Conservation (phyloP, 208 protist genomes). For the Acanthamoeba lugdunensis region DNA sequence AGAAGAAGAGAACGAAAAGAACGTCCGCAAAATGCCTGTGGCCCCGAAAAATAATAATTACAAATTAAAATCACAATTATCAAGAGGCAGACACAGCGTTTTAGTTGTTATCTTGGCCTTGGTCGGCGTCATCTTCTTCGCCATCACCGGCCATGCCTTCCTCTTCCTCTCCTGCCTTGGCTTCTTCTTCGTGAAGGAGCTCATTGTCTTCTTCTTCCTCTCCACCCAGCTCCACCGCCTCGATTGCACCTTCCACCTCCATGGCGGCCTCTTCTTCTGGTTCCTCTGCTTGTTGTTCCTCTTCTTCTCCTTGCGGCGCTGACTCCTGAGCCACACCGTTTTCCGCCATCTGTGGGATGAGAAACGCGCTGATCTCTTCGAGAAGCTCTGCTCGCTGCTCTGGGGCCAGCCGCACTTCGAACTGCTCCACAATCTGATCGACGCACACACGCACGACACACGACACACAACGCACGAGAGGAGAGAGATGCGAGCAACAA, state of each 20-base stretch:
- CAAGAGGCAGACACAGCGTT: background rate
- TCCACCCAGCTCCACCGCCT: background rate
- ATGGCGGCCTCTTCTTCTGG: background rate
- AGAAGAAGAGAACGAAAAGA: conserved; percentile 6
- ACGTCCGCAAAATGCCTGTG: background rate
- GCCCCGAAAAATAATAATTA: background rate
- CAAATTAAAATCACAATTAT: no score
- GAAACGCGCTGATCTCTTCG: background rate
- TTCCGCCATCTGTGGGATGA: background rate
- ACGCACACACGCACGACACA: no score
- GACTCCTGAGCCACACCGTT: background rate
- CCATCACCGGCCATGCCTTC: background rate
- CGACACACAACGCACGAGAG: no score
- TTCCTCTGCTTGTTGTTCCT: background rate
- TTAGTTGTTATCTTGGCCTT: conserved; percentile 14
- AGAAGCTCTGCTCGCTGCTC: conserved; percentile 34
- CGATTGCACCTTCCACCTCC: background rate
- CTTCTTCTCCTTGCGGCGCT: background rate
- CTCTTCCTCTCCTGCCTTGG: background rate
- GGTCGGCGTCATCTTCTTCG: background rate
- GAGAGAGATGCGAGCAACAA: background rate
- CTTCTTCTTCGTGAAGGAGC: conserved; percentile 4
- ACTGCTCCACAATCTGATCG: conserved; percentile 37
- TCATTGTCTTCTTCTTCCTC: background rate
- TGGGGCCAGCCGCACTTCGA: background rate